Evolutionary conservation across 495 filamentous ascomycete genomes (phyloP).

Genomic region (Penicillium maclennaniae): DNA sequence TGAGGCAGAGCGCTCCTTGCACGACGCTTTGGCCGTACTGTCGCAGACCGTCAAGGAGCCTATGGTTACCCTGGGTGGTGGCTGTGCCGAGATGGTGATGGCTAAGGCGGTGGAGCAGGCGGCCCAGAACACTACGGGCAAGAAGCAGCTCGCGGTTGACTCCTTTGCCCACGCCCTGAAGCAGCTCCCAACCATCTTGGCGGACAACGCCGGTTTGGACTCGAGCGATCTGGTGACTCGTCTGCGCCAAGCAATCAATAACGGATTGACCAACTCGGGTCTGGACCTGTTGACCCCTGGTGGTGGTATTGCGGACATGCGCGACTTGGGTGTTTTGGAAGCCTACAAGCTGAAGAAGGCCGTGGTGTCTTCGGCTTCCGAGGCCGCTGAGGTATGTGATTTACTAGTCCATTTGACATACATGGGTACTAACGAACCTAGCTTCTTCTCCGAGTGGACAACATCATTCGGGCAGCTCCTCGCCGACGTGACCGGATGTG

Average conservation of each 20-base stretch:
- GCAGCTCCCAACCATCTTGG: slow-evolving; percentile 93
- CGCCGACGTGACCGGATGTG: slow-evolving; percentile 71
- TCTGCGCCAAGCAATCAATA: slow-evolving; percentile 87
- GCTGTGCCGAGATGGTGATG: slow-evolving; percentile 98
- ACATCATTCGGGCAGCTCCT: slow-evolving; percentile 79
- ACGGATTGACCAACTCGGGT: slow-evolving; percentile 86
- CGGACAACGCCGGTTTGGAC: slow-evolving; percentile 95
- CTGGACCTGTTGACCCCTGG: slow-evolving; percentile 86
- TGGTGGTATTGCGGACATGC: slow-evolving; percentile 94
- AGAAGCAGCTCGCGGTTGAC: slow-evolving; percentile 91
- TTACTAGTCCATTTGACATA: neutral
- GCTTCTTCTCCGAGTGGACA: slow-evolving; percentile 79
- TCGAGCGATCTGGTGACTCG: slow-evolving; percentile 90
- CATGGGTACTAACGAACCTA: slow-evolving; percentile 22
- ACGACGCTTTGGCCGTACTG: slow-evolving; percentile 93
- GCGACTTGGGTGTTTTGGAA: slow-evolving; percentile 93
- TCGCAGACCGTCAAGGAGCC: slow-evolving; percentile 96
- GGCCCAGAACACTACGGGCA: slow-evolving; percentile 89
- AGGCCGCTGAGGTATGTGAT: slow-evolving; percentile 81
- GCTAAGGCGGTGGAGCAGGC: slow-evolving; percentile 94
- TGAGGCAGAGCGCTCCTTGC: slow-evolving; percentile 91
- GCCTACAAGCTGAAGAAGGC: slow-evolving; percentile 98
- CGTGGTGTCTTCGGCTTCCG: slow-evolving; percentile 89
- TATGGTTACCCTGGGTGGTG: slow-evolving; percentile 88
- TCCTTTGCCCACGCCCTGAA: slow-evolving; percentile 83